phyloP scores from a whole-genome alignment of 768 basidiomycete genomes.

The Cystofilobasidium bisporidii region DNA sequence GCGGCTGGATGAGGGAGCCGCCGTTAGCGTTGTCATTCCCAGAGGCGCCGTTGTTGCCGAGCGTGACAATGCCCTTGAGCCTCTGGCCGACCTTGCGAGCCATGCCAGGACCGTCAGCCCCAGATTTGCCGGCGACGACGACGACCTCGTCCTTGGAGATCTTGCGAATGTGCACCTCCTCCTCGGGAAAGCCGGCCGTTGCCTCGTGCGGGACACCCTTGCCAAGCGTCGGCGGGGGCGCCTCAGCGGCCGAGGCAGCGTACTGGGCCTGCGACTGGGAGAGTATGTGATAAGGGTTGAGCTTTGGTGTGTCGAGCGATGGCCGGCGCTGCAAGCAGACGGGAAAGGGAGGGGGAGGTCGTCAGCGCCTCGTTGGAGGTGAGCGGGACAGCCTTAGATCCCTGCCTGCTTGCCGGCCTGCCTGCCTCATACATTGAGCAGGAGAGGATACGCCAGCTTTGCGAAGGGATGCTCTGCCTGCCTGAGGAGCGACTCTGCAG shows the following conservation, averaged over 20 bases:
- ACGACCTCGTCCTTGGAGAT: slow-evolving; percentile 11
- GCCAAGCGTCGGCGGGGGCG: slow-evolving; percentile 1
- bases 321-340: not conserved
- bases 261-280: slow-evolving; percentile 24
- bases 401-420: too few relatives aligned
- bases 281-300: slow-evolving; percentile 23
- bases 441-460: too few relatives aligned
- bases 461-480: too few relatives aligned
- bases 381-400: too few relatives aligned
- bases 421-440: too few relatives aligned
- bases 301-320: not conserved
- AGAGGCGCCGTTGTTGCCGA: too few relatives aligned
- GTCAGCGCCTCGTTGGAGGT: too few relatives aligned
- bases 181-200: not conserved
- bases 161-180: slow-evolving; percentile 22
- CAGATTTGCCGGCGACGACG: not conserved
- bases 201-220: slow-evolving; percentile 2
- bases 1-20: too few relatives aligned
- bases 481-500: too few relatives aligned
- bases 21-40: too few relatives aligned
- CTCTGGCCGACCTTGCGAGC: not conserved
- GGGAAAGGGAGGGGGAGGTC: too few relatives aligned
- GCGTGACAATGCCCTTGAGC: too few relatives aligned
- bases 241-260: not conserved
- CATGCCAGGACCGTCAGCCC: not conserved